phyloP scores from a whole-genome alignment of 768 basidiomycete genomes.

The Boletus sp. region DNA sequence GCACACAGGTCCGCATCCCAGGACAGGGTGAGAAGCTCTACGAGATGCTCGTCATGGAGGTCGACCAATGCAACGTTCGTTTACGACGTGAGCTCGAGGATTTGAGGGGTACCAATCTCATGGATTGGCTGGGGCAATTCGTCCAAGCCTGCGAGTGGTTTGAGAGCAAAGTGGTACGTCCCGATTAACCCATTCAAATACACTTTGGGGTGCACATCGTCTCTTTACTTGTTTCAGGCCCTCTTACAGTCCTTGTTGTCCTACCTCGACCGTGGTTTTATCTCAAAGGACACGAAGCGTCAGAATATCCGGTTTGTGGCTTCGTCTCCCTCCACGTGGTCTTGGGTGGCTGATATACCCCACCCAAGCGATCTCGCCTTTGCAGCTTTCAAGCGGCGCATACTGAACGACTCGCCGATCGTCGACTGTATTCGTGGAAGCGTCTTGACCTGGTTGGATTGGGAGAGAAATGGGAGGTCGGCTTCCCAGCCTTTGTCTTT shows the following conservation, averaged over 20 bases:
- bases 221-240: conserved; percentile 35
- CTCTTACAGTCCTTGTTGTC: conserved; percentile 64
- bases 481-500: background rate
- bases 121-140: conserved; percentile 60
- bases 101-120: conserved; percentile 21
- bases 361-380: conserved; percentile 54
- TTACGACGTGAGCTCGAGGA: conserved; percentile 40
- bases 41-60: conserved; percentile 52
- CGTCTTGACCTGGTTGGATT: conserved; percentile 50
- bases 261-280: conserved; percentile 69
- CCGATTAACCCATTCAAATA: background rate
- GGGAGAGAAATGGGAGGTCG: conserved; percentile 50
- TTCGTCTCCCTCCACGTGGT: background rate
- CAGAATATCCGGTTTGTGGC: conserved; percentile 45
- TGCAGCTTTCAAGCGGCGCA: conserved; percentile 45
- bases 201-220: background rate
- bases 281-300: conserved; percentile 40
- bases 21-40: conserved; percentile 60
- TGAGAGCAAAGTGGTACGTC: conserved; percentile 59
- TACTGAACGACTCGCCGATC: conserved; percentile 51
- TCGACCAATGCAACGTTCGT: conserved; percentile 52
- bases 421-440: conserved; percentile 43
- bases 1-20: conserved; percentile 49
- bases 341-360: background rate
- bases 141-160: conserved; percentile 62